Base-by-base conservation (phyloP, 139 green algal genomes). In the Pleodorina starrii region DNA sequence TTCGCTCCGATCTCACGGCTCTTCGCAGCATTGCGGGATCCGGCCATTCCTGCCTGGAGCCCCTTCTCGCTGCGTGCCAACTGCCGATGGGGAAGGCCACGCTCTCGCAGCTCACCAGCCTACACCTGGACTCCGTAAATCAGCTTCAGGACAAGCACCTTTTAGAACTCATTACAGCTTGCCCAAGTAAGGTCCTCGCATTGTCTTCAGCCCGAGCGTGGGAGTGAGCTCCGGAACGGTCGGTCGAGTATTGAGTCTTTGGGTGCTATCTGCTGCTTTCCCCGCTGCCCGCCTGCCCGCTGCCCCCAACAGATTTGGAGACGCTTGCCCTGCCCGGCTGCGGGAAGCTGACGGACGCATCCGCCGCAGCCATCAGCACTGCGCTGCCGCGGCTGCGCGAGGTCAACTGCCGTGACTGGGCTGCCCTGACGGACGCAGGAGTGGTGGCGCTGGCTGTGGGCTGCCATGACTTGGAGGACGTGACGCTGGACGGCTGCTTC, bases 21-120 rank as follows among this genome's bases (percentile, higher is more conserved):
- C 82, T 97, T 10, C 42, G 43, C 7, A 23, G 27, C n/a, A 57
- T 87, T 23, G 32, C 81, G 1, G 81, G 59, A 4, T 63, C 79
- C 0, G 79, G 79, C 38, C 51, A 71, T 27, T 63, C 79, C 12
- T 60, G 79, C 79, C 57, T 86, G 38, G 38, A 57, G 14, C 35
- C 79, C 6, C 1, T 86, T 5, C 25, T 86, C 9, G 3, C 38
- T 32, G 79, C 57, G 0, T 86, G 57, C 29, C 23, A 42, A 4
- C 40, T 75, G 27, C 79, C 57, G 21, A 7, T 40, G 9, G 57
- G 38, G 19, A 54, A 38, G 23, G 23, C 25, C 12, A 71, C 23
- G 6, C 81, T 87, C 36, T 0, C 0, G 1, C 60, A 77, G 42
- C 81, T 87, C 2, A 87, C 81, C 19, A 50, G 42, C 44, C 60